Evolutionary conservation across 148 eudicot species (phyloP).

Genomic region (Talinum fruticosum): DNA sequence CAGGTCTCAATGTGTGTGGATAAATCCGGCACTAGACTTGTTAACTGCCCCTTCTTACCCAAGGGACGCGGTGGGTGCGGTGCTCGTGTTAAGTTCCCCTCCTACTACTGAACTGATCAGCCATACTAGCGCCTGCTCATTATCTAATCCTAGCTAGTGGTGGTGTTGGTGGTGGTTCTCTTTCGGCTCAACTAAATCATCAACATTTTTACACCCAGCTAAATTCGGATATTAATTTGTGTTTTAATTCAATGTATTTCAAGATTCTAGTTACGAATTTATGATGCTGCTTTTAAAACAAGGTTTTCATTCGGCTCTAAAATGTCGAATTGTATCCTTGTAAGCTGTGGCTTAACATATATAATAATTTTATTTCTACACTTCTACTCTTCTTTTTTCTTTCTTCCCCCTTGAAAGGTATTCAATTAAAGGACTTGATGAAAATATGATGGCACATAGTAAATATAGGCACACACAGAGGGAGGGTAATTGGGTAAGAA

Average conservation of each 20-base stretch:
- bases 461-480: too few species aligned
- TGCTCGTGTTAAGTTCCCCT: conserved; percentile 35
- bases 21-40: conserved; percentile 27
- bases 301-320: neutral
- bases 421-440: too few species aligned
- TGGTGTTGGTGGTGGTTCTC: neutral
- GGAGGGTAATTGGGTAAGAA: too few species aligned
- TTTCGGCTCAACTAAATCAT: neutral
- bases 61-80: conserved; percentile 30
- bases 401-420: too few species aligned
- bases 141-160: neutral
- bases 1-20: conserved; percentile 42
- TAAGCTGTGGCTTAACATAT: too few species aligned
- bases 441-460: too few species aligned
- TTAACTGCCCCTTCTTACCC: conserved; percentile 39
- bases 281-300: neutral
- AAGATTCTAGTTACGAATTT: neutral
- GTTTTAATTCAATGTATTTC: neutral
- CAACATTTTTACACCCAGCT: conserved; percentile 10
- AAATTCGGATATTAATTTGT: neutral
- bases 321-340: too few species aligned
- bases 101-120: conserved; percentile 19
- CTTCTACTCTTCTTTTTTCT: too few species aligned
- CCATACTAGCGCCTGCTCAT: neutral
- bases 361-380: too few species aligned